Evolutionary conservation across 148 eudicot genomes (phyloP).

Genomic region (Hydrangea macrophylla): DNA sequence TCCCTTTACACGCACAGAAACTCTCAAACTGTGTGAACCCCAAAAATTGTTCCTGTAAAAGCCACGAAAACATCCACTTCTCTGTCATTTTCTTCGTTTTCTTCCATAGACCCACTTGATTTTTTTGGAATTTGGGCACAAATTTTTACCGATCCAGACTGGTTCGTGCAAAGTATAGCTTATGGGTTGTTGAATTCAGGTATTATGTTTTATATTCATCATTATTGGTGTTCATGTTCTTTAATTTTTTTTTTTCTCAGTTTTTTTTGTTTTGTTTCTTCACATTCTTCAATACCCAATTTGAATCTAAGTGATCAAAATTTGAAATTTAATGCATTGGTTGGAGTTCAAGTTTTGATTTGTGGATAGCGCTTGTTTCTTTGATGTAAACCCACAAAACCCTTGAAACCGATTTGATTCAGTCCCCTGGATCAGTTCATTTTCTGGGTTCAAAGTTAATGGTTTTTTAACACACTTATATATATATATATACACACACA

Average conservation of each 20-base stretch:
- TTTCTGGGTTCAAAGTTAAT: neutral
- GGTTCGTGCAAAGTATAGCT: neutral
- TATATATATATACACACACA: neutral
- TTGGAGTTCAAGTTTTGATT: neutral
- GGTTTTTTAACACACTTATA: neutral
- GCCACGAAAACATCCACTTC: neutral
- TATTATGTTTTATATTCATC: neutral
- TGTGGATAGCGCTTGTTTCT: neutral
- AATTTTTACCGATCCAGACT: slow-evolving; percentile 12
- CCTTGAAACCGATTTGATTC: neutral
- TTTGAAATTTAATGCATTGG: neutral
- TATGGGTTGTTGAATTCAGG: slow-evolving; percentile 12
- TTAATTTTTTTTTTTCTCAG: neutral
- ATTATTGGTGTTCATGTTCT: neutral
- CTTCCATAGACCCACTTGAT: neutral
- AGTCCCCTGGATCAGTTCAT: neutral
- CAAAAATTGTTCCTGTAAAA: too few relatives aligned
- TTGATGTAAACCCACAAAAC: neutral
- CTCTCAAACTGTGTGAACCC: too few relatives aligned
- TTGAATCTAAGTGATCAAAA: neutral
- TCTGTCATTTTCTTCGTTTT: neutral
- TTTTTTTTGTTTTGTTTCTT: slow-evolving; percentile 1
- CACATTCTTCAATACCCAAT: neutral
- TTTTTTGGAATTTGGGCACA: neutral
- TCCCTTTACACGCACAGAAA: too few relatives aligned